A percentile compares a stretch with the other conserved stretches of the same genome.
Conservation (phyloP, 202 grass and related monocot genomes). For the Digitaria exilis region DNA sequence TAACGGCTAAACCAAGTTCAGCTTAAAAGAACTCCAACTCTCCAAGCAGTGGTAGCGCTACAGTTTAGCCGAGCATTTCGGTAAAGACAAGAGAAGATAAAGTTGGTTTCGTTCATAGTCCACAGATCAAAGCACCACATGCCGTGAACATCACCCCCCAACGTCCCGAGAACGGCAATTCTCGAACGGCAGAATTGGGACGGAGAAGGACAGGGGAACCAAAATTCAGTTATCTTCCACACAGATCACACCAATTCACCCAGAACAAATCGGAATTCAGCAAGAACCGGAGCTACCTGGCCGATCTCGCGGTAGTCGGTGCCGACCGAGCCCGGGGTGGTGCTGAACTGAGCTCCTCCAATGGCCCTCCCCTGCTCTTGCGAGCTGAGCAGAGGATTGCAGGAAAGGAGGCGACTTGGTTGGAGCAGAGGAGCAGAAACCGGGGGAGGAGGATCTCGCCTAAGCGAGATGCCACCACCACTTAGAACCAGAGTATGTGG, state of each 20-base stretch:
- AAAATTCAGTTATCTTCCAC: conserved; percentile 22
- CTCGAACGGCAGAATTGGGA: conserved; percentile 20
- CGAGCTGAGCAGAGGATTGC: conserved; percentile 16
- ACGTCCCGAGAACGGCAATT: conserved; percentile 26
- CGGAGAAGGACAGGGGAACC: background rate
- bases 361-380: conserved; percentile 16
- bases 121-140: conserved; percentile 41
- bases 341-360: conserved; percentile 31
- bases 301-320: conserved; percentile 27
- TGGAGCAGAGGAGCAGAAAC: conserved; percentile 28
- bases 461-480: conserved; percentile 46
- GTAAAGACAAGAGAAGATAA: background rate
- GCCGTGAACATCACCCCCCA: conserved; percentile 20
- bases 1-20: conserved; percentile 22
- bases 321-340: conserved; percentile 34
- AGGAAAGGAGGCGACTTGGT: background rate
- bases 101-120: background rate
- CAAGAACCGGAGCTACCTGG: conserved; percentile 38
- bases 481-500: conserved; percentile 28
- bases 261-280: conserved; percentile 12
- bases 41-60: background rate
- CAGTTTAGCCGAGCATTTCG: conserved; percentile 4
- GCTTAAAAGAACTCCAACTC: conserved; percentile 37
- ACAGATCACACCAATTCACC: conserved; percentile 26
- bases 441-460: conserved; percentile 42